Evolutionary conservation across 768 basidiomycete genomes (phyloP).

Genomic region (Dacryopinax spathularia): DNA sequence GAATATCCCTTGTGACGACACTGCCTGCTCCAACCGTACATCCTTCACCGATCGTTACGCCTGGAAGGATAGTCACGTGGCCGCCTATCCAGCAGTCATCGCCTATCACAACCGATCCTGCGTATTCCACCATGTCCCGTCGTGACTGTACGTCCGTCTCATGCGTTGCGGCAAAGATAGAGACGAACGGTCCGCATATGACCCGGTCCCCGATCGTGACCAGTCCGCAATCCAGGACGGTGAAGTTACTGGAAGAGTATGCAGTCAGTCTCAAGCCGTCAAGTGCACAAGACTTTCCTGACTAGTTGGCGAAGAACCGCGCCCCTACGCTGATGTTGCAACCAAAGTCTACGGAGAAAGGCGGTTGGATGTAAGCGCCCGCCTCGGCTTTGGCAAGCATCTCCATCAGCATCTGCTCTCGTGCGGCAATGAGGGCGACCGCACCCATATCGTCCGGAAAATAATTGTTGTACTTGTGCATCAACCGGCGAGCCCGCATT

Average conservation of each 20-base stretch:
- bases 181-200: conserved; percentile 22
- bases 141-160: conserved; percentile 18
- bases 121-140: conserved; percentile 19
- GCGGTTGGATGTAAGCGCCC: conserved; percentile 6
- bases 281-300: not conserved
- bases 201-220: conserved; percentile 22
- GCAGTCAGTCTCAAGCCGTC: conserved; percentile 5
- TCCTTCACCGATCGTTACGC: conserved; percentile 24
- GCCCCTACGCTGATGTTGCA: not conserved
- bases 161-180: conserved; percentile 18
- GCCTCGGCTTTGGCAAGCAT: not conserved
- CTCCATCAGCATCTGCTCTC: not conserved
- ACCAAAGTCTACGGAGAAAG: conserved; percentile 11
- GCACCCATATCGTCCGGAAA: not conserved
- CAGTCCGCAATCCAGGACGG: conserved; percentile 10
- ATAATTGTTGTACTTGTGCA: not conserved
- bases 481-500: not conserved
- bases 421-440: not conserved
- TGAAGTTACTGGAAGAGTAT: conserved; percentile 8
- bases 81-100: conserved; percentile 28
- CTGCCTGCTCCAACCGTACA: conserved; percentile 21
- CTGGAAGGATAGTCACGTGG: conserved; percentile 18
- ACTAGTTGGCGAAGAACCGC: not conserved
- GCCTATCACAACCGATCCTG: conserved; percentile 22
- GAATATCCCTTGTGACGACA: conserved; percentile 22